A percentile compares a stretch with the other conserved stretches of the same genome.
These are phyloP conservation scores for Auricularia sp. DNA, from an alignment of 768 basidiomycete genomes.

Conservation along the genomic window DNA sequence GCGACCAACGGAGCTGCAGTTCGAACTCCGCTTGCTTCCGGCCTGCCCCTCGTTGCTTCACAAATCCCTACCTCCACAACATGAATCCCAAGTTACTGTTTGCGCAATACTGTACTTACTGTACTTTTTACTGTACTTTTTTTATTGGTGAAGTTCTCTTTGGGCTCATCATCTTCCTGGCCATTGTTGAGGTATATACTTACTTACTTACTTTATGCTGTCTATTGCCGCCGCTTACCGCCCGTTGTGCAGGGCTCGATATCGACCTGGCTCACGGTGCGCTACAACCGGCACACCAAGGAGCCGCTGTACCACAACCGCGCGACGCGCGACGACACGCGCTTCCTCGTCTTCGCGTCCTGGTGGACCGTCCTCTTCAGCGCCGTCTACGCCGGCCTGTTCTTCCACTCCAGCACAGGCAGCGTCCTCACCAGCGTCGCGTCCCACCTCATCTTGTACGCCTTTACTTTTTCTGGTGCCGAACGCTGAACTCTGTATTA, in stretches of 20 bases:
- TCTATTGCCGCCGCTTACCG: neutral
- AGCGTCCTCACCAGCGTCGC: constrained; percentile 48
- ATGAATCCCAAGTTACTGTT: neutral
- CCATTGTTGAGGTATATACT: constrained; percentile 47
- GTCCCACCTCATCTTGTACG: constrained; percentile 56
- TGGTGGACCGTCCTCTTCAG: constrained; percentile 58
- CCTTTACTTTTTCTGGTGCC: constrained; percentile 6
- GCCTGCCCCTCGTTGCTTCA: too few relatives aligned
- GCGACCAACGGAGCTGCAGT: too few relatives aligned
- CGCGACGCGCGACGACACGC: constrained; percentile 49
- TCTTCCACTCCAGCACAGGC: constrained; percentile 39
- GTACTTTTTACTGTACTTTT: constrained; percentile 5
- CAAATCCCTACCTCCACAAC: too few relatives aligned
- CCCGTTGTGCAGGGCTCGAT: constrained; percentile 42
- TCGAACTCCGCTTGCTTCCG: too few relatives aligned
- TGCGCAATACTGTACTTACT: neutral
- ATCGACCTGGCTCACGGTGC: constrained; percentile 59
- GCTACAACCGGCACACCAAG: constrained; percentile 47
- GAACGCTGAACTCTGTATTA: constrained; percentile 16
- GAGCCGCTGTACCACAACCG: constrained; percentile 25
- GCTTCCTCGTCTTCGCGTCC: constrained; percentile 60
- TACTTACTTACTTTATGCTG: too few relatives aligned
- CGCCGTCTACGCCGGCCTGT: constrained; percentile 41
- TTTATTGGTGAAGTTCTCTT: constrained; percentile 32
- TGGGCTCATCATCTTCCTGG: constrained; percentile 45